Percentiles rank a stretch among this genome's conserved stretches.
phyloP scores from a whole-genome alignment of 108 stramenopile species.

The Heterococcus sp. region DNA sequence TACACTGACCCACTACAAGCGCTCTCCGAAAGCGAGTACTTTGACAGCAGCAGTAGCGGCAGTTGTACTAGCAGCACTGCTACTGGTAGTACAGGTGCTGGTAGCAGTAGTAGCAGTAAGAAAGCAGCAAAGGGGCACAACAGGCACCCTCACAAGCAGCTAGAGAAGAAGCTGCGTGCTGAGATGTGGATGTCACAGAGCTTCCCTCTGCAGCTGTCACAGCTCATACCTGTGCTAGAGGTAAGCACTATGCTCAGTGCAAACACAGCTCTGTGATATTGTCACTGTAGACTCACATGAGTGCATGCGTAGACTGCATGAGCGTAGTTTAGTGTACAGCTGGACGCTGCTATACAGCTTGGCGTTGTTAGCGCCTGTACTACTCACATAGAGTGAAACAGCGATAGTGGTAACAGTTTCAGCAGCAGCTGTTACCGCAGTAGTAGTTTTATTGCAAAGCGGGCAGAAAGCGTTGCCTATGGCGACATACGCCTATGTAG shows the following conservation, averaged over 20 bases:
- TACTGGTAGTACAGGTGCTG: background rate
- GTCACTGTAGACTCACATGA: background rate
- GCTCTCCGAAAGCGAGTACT: background rate
- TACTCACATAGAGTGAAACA: background rate
- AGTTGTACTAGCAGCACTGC: background rate
- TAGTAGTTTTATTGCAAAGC: background rate
- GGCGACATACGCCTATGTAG: background rate
- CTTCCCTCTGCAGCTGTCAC: slow-evolving; percentile 30
- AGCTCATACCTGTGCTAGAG: slow-evolving; percentile 25
- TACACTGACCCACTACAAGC: background rate
- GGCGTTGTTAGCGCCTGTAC: background rate
- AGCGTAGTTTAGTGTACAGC: background rate
- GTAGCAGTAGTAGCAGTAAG: background rate
- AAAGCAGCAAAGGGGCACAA: background rate
- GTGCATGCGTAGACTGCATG: background rate
- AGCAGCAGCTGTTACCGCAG: background rate
- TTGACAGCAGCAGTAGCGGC: background rate
- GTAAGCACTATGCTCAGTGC: background rate
- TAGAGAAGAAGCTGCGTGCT: background rate
- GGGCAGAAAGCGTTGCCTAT: background rate
- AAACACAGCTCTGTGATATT: background rate
- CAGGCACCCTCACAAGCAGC: background rate
- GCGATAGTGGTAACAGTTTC: background rate
- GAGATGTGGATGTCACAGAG: slow-evolving; percentile 38
- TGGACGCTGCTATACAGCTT: background rate